Conservation (phyloP, 192 early-diverging fungal genomes). For the Chytriomyces sp. region DNA sequence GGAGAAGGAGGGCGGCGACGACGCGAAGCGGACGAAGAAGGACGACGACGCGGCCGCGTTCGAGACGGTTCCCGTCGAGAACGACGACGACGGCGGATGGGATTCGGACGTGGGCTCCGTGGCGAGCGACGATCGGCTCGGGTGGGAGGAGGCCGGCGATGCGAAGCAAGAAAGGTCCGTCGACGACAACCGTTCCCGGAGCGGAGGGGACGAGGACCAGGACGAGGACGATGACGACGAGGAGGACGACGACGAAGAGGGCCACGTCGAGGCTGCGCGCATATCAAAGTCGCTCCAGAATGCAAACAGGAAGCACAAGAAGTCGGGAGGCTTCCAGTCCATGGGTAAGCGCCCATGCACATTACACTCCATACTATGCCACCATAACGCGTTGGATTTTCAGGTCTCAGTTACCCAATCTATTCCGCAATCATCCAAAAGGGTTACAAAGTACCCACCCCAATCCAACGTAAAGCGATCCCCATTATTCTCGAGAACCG, state of each 20-base stretch:
- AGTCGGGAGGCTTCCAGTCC: slow-evolving; percentile 96
- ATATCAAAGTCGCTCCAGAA: slow-evolving; percentile 47
- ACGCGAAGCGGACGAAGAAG: slow-evolving; percentile 18
- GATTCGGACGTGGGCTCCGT: slow-evolving; percentile 38
- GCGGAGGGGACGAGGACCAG: not conserved
- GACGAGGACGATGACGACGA: slow-evolving; percentile 9
- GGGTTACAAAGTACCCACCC: slow-evolving; percentile 98
- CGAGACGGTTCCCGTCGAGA: slow-evolving; percentile 42
- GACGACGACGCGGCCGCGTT: slow-evolving; percentile 37
- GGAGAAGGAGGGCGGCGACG: not conserved
- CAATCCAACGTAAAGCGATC: slow-evolving; percentile 94
- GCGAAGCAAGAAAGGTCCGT: slow-evolving; percentile 8
- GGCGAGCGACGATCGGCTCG: slow-evolving; percentile 8
- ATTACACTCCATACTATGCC: not conserved
- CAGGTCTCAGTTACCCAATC: slow-evolving; percentile 77
- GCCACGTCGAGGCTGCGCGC: slow-evolving; percentile 20
- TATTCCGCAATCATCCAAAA: slow-evolving; percentile 88
- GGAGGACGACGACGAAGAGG: slow-evolving; percentile 16
- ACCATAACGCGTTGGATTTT: slow-evolving; percentile 33
- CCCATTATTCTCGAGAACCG: slow-evolving; percentile 87
- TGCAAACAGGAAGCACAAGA: slow-evolving; percentile 89
- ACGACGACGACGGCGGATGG: slow-evolving; percentile 42
- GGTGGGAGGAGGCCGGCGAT: slow-evolving; percentile 15
- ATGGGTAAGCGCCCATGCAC: slow-evolving; percentile 62
- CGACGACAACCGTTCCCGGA: not conserved